Percentiles rank a stretch among this genome's conserved stretches.
These are phyloP conservation scores for Aspergillus sclerotioniger DNA, from an alignment of 495 filamentous ascomycete genomes.

Conservation along the genomic window DNA sequence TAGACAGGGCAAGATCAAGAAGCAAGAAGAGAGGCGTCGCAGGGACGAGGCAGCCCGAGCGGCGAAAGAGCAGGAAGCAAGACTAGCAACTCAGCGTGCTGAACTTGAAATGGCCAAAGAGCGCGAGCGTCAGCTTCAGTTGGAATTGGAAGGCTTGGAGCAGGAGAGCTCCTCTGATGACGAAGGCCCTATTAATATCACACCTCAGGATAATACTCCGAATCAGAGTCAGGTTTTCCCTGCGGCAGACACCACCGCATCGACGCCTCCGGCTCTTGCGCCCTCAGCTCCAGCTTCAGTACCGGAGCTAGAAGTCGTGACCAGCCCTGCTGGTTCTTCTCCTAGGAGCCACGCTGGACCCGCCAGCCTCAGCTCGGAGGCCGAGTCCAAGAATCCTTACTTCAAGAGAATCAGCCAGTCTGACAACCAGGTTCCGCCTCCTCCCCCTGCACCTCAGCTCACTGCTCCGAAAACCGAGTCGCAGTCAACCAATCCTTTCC, in stretches of 20 bases:
- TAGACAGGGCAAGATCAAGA: slow-evolving; percentile 91
- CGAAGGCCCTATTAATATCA: slow-evolving; percentile 76
- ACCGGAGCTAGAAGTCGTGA: slow-evolving; percentile 23
- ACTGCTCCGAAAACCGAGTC: slow-evolving; percentile 43
- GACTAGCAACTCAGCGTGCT: slow-evolving; percentile 79
- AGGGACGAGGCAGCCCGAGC: slow-evolving; percentile 85
- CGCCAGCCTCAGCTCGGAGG: slow-evolving; percentile 26
- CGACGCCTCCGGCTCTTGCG: slow-evolving; percentile 42
- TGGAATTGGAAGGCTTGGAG: slow-evolving; percentile 79
- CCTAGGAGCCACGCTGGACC: slow-evolving; percentile 28
- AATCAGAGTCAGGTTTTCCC: slow-evolving; percentile 61
- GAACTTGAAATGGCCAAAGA: slow-evolving; percentile 90
- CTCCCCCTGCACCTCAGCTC: slow-evolving; percentile 30
- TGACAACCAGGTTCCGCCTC: slow-evolving; percentile 24
- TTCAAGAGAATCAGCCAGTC: slow-evolving; percentile 64
- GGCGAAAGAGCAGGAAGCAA: slow-evolving; percentile 84
- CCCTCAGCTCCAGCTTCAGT: slow-evolving; percentile 41
- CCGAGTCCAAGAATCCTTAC: slow-evolving; percentile 67
- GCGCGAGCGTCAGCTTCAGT: slow-evolving; percentile 81
- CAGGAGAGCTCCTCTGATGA: slow-evolving; percentile 83
- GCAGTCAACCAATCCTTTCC: slow-evolving; percentile 91
- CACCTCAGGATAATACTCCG: slow-evolving; percentile 79
- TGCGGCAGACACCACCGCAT: slow-evolving; percentile 41
- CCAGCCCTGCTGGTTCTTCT: slow-evolving; percentile 28
- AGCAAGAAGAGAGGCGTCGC: slow-evolving; percentile 87